Percentiles rank a stretch among this genome's conserved stretches.
These are phyloP conservation scores for Cladosporium phlei DNA, from an alignment of 2,329 filamentous ascomycete species.

Conservation along the genomic window DNA sequence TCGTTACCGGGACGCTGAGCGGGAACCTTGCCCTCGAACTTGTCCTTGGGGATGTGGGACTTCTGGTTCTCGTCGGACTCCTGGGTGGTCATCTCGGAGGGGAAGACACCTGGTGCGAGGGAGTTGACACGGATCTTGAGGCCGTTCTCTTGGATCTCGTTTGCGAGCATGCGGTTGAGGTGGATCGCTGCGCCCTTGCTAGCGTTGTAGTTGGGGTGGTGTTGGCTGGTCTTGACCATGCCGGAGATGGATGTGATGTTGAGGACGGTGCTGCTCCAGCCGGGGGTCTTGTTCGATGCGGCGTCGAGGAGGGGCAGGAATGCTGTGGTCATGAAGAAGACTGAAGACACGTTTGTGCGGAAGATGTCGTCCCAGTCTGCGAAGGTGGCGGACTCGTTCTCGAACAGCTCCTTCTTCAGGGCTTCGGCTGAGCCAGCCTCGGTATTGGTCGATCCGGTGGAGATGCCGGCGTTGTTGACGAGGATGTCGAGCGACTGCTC, in stretches of 20 bases:
- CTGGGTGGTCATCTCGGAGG: conserved; percentile 54
- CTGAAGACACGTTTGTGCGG: conserved; percentile 45
- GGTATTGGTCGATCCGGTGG: conserved; percentile 35
- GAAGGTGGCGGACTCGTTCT: conserved; percentile 36
- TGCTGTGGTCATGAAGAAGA: conserved; percentile 43
- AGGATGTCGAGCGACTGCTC: conserved; percentile 44
- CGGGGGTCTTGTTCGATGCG: conserved; percentile 37
- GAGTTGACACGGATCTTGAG: conserved; percentile 55
- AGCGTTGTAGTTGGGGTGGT: conserved; percentile 47
- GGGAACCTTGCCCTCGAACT: conserved; percentile 47
- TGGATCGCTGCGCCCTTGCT: conserved; percentile 50
- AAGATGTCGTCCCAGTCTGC: conserved; percentile 45
- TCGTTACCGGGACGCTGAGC: conserved; percentile 53
- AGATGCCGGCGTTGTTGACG: conserved; percentile 47
- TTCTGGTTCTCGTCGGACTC: conserved; percentile 51
- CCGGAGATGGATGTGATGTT: conserved; percentile 46
- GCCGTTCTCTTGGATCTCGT: conserved; percentile 47
- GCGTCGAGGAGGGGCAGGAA: conserved; percentile 45
- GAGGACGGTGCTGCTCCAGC: conserved; percentile 42
- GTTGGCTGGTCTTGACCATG: conserved; percentile 43
- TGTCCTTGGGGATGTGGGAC: conserved; percentile 49
- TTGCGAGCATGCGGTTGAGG: conserved; percentile 52
- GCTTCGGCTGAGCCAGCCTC: conserved; percentile 40
- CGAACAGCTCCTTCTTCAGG: conserved; percentile 42
- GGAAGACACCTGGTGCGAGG: conserved; percentile 54